Base-by-base conservation (phyloP, 345 rosid genomes). In the Sisymbrium altissimum region DNA sequence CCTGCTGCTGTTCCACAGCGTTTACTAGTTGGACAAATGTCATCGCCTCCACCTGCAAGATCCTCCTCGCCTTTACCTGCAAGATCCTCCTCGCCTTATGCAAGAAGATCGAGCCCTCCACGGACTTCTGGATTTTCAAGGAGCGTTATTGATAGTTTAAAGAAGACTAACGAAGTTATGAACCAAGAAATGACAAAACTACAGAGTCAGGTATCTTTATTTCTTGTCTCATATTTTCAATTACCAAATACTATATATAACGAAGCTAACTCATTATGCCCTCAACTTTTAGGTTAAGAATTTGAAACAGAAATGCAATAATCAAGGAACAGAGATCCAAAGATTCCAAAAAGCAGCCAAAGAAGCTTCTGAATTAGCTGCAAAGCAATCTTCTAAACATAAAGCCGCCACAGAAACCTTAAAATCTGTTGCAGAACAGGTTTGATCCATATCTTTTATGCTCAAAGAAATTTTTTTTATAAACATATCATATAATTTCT, bases 31-130 rank as follows among this genome's bases (percentile, higher is more conserved):
- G 78, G 72, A 21, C 48, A 60, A 12, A 14, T 43, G 13, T 43
- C 84, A 48, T 53, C 78, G 0, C 64, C 81, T 66, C 53, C 33
- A 50, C 45, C 71, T 18, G 14, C 65, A 15, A 87, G 95, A 72
- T 40, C 76, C 17, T 50, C 76, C 13, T 65, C 81, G 0, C 75
- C 84, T 75, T 91, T 32, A 76, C 38, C 71, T 10, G 25, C 71
- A 44, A 10, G 55, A 50, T 50, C 55, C 30, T 50, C 55, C 7
- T 50, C 55, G 23, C 55, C 84, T 73, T 91, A 70, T 25, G 55
- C 80, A 9, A 86, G 97, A 79, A 88, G 86, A 78, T 82, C 93
- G 14, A 92, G 93, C 76, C 89, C 99, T 68, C 87, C 99, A 9
- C 92, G 89, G 4, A 36, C 86, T 65, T 53, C 77, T 9, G 88